Evolutionary conservation across 1,284 basidiomycete species (phyloP).

Genomic region (Rhodotorula sp.): DNA sequence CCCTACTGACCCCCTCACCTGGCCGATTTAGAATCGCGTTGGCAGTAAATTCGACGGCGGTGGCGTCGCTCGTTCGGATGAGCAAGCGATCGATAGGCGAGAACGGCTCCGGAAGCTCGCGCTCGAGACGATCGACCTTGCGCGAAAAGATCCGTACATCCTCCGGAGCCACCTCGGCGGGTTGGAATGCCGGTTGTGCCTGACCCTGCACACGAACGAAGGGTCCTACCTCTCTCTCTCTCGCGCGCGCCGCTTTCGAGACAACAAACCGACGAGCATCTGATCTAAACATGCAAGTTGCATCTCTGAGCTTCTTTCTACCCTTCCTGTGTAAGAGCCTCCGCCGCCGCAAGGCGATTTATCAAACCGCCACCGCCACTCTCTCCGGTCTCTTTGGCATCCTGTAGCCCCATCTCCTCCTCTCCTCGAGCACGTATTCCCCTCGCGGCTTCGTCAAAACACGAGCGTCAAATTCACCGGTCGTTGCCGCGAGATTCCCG

Average conservation of each 20-base stretch:
- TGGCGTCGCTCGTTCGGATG: conserved; percentile 80
- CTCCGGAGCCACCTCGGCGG: conserved; percentile 95
- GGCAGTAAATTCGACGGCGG: conserved; percentile 80
- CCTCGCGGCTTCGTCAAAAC: too few species aligned
- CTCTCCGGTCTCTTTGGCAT: too few species aligned
- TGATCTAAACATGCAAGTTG: too few species aligned
- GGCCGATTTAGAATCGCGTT: conserved; percentile 30
- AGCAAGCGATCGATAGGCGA: conserved; percentile 90
- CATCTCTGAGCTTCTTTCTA: too few species aligned
- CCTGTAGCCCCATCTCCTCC: too few species aligned
- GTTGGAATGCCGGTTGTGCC: conserved; percentile 94
- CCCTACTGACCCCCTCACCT: not conserved
- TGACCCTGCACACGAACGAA: conserved; percentile 98
- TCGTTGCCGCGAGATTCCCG: not conserved
- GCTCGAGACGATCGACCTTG: conserved; percentile 91
- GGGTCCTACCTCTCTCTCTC: conserved; percentile 67
- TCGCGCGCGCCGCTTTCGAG: too few species aligned
- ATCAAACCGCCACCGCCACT: too few species aligned
- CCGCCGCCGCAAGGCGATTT: too few species aligned
- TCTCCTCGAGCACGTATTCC: too few species aligned
- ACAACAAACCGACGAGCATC: too few species aligned
- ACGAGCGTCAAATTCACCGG: too few species aligned
- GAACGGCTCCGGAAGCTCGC: conserved; percentile 94
- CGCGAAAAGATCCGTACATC: conserved; percentile 99
- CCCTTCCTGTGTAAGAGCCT: too few species aligned